Percentiles rank a stretch among this genome's conserved stretches.
Evolutionary conservation across 2,329 filamentous ascomycete species (phyloP).

Genomic region (Penicillium oxalicum): DNA sequence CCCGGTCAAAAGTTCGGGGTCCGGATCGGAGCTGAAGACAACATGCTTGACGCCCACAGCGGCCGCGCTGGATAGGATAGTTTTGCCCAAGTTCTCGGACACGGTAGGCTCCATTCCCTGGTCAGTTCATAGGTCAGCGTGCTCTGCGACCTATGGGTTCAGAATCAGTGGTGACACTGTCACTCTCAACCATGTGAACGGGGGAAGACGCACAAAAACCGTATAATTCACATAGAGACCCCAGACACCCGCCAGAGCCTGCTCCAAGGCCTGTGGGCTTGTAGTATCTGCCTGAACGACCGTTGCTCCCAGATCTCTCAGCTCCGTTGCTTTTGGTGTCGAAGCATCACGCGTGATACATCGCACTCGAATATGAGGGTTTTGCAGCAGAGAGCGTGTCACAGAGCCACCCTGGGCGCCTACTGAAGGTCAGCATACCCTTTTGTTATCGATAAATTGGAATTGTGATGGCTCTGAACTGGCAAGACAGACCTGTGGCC

Average conservation of each 20-base stretch:
- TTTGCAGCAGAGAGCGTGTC: background rate
- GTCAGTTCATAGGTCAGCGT: too few relatives aligned
- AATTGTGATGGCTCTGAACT: too few relatives aligned
- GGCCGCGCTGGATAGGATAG: background rate
- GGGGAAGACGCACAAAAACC: background rate
- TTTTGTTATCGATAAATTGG: too few relatives aligned
- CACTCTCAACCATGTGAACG: too few relatives aligned
- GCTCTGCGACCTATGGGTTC: background rate
- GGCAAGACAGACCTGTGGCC: background rate
- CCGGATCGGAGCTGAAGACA: background rate
- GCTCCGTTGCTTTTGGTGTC: background rate
- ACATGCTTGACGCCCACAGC: background rate
- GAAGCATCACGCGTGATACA: background rate
- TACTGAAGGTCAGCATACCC: too few relatives aligned
- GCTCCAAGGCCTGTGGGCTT: background rate
- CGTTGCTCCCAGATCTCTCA: background rate
- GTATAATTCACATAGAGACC: background rate
- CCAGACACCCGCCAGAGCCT: background rate
- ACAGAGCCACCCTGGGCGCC: background rate
- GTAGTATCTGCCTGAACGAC: background rate
- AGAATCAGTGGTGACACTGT: background rate
- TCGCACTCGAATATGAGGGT: background rate
- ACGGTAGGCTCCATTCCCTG: background rate
- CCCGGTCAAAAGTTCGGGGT: background rate
- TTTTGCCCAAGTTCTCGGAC: background rate